Conservation (phyloP, 1,284 basidiomycete species). For the Tremellales sp. region DNA sequence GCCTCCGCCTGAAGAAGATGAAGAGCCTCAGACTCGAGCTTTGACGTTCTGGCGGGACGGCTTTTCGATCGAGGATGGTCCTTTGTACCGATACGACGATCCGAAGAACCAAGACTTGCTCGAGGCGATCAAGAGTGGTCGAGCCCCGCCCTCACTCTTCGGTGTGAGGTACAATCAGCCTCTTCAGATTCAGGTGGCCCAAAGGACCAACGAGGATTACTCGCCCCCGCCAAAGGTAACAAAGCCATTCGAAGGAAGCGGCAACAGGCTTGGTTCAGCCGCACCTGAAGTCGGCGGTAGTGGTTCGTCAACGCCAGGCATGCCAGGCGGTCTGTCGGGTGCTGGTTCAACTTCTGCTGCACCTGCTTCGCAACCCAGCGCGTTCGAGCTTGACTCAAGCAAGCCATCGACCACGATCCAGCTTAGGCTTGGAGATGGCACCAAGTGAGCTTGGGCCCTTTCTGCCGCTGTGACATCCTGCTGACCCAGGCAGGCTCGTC, state of each 20-base stretch:
- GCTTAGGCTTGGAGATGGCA: conserved; percentile 83
- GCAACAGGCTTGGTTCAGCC: conserved; percentile 75
- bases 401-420: conserved; percentile 88
- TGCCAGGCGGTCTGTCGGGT: conserved; percentile 54
- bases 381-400: conserved; percentile 75
- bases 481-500: conserved; percentile 59
- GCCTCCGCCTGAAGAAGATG: conserved; percentile 48
- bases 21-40: conserved; percentile 64
- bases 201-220: conserved; percentile 73
- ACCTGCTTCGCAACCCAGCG: conserved; percentile 49
- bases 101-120: conserved; percentile 71
- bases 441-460: conserved; percentile 58
- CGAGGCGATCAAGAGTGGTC: conserved; percentile 76
- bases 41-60: conserved; percentile 94
- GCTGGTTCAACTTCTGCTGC: conserved; percentile 28
- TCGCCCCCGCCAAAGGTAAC: conserved; percentile 50
- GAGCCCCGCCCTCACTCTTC: conserved; percentile 70
- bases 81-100: conserved; percentile 78
- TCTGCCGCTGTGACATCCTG: no score
- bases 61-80: conserved; percentile 88
- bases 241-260: conserved; percentile 65
- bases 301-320: conserved; percentile 35
- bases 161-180: conserved; percentile 75
- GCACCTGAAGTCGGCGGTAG: conserved; percentile 48
- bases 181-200: conserved; percentile 77